Base-by-base conservation (phyloP, 2,329 filamentous ascomycete genomes). In the Colletotrichum cereale region DNA sequence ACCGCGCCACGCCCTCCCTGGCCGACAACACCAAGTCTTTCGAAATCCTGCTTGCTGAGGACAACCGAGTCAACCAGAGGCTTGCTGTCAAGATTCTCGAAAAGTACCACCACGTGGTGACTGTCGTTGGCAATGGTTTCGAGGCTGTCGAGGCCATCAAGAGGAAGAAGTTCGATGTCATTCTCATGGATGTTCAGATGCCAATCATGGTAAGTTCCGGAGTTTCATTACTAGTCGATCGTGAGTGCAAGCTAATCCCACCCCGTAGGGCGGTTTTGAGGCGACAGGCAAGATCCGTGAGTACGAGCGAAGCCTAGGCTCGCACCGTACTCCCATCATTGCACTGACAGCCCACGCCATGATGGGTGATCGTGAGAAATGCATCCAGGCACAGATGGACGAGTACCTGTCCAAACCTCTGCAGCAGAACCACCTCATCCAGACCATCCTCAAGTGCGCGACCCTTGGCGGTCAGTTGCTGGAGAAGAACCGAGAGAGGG, bases 121-220 rank as follows among this genome's bases (percentile, higher is more conserved):
- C 93, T 1, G 96, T 99, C 31, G 96, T 97, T 53, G 94, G 95
- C 77, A 99, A 99, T 79, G 96, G 96, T 73, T 88, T 95, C 74
- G 96, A 98, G 79, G 96, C 96, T 1, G 91, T 98, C 18, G 93
- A 98, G 79, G 91, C 93, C n/a, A 91, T 98, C 76, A 95, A 97
- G 86, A 90, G 92, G 80, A 96, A 93, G 84, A 92, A 94, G 79
- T 99, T 97, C 80, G 96, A 99, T 81, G 94, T 97, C 73, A 96
- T 99, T 74, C 88, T 99, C 60, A 99, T 99, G 96, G 96, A 99
- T 79, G 96, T 99, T 24, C 96, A 98, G 81, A 99, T 99, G 96
- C 96, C 96, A n/a, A 93, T 98, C 78, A 98, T 98, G 95, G 91
- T 93, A 84, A 85, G 90, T 74, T 44, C 52, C 68, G 65, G 44